Percentiles rank a stretch among this genome's conserved stretches.
phyloP scores from a whole-genome alignment of 2,329 filamentous ascomycete genomes.

The Ilyonectria destructans region DNA sequence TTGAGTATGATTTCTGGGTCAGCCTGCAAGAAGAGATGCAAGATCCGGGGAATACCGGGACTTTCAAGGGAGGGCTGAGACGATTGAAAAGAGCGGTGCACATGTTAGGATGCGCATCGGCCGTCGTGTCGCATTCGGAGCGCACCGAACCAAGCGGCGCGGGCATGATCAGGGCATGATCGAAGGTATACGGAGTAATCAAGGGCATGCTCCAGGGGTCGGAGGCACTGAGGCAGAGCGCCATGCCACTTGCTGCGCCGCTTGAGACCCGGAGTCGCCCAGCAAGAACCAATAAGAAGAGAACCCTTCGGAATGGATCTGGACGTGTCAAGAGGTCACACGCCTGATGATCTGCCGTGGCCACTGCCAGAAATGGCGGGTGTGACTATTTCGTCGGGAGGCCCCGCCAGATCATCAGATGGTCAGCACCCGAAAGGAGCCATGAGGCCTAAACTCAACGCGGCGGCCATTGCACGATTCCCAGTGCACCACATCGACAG shows the following conservation, averaged over 20 bases:
- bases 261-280: background rate
- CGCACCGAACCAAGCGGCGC: background rate
- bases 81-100: background rate
- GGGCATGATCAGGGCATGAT: background rate
- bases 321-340: slow-evolving; percentile 17
- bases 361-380: slow-evolving; percentile 3
- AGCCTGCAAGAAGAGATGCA: background rate
- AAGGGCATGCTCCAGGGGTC: background rate
- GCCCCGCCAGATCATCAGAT: slow-evolving; percentile 31
- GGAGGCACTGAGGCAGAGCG: background rate
- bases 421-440: slow-evolving; percentile 22
- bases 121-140: background rate
- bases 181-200: background rate
- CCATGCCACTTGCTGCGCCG: slow-evolving; percentile 24
- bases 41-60: background rate
- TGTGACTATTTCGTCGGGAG: slow-evolving; percentile 27
- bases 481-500: slow-evolving; percentile 1
- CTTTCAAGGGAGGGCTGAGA: background rate
- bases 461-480: background rate
- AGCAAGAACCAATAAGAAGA: slow-evolving; percentile 10
- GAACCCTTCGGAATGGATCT: slow-evolving; percentile 2
- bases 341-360: slow-evolving; percentile 25
- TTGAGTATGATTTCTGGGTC: background rate
- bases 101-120: background rate
- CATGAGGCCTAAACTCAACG: slow-evolving; percentile 11